phyloP scores from a whole-genome alignment of 805 yeast species.

The Cephaloascus fragrans region DNA sequence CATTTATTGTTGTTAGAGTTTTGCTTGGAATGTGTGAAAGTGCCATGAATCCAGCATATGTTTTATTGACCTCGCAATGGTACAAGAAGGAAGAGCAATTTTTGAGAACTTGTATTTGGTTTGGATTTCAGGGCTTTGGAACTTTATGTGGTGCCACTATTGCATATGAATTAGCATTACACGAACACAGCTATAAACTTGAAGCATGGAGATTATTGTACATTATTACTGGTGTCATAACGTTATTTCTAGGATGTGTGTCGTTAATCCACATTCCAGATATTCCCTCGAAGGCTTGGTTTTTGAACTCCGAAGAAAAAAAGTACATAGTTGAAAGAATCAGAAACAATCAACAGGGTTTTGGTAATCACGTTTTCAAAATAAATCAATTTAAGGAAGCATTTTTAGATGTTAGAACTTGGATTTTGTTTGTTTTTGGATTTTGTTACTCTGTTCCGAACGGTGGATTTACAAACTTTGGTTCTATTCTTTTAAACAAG shows the following conservation, averaged over 20 bases:
- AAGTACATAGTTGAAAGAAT: slow-evolving; percentile 40
- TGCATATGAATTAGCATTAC: slow-evolving; percentile 40
- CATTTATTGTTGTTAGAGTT: slow-evolving; percentile 26
- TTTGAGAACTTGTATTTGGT: slow-evolving; percentile 31
- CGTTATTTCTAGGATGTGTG: slow-evolving; percentile 39
- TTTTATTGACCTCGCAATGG: slow-evolving; percentile 25
- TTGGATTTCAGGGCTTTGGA: slow-evolving; percentile 37
- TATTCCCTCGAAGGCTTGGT: slow-evolving; percentile 28
- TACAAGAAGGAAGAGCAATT: slow-evolving; percentile 29
- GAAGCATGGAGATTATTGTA: slow-evolving; percentile 54
- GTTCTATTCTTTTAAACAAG: slow-evolving; percentile 29
- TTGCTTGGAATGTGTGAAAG: slow-evolving; percentile 29
- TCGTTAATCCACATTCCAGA: slow-evolving; percentile 46
- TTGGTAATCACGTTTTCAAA: slow-evolving; percentile 46
- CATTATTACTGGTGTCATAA: slow-evolving; percentile 49
- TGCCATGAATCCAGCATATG: slow-evolving; percentile 29
- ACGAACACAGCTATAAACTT: slow-evolving; percentile 27
- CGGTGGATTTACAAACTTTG: slow-evolving; percentile 45
- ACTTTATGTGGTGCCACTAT: slow-evolving; percentile 39
- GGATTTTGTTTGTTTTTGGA: slow-evolving; percentile 32
- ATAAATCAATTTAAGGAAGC: slow-evolving; percentile 44
- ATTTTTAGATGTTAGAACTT: slow-evolving; percentile 36
- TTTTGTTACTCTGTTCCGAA: slow-evolving; percentile 33
- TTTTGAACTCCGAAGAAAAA: slow-evolving; percentile 32
- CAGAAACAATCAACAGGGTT: slow-evolving; percentile 46